Percentiles rank a stretch among this genome's conserved stretches.
phyloP scores from a whole-genome alignment of 179 eudicot species.

The Beta corolliflora region DNA sequence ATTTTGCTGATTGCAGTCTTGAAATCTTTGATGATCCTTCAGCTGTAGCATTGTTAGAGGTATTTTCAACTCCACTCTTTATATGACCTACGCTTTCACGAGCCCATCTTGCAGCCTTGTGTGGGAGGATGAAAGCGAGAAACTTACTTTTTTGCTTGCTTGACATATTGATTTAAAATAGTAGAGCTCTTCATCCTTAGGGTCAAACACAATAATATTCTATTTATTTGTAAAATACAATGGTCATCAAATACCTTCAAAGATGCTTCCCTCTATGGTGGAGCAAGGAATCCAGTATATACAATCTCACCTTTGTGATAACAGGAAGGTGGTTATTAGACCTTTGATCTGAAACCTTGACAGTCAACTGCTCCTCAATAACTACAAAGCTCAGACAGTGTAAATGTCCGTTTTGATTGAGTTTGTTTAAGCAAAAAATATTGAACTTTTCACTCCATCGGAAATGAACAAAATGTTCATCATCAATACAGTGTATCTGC shows the following conservation, averaged over 20 bases:
- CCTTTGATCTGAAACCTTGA: too few relatives aligned
- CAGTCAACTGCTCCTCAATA: too few relatives aligned
- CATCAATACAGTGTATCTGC: too few relatives aligned
- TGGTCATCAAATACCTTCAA: background rate
- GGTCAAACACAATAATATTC: background rate
- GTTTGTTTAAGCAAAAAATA: too few relatives aligned
- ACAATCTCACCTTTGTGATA: too few relatives aligned
- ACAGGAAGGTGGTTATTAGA: too few relatives aligned
- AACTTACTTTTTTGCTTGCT: background rate
- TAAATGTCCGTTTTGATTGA: too few relatives aligned
- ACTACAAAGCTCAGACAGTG: too few relatives aligned
- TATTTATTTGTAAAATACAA: background rate
- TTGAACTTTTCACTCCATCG: too few relatives aligned
- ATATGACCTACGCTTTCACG: background rate
- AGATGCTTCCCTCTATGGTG: background rate
- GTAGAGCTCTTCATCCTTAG: background rate
- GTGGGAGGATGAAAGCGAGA: background rate
- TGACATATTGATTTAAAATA: background rate
- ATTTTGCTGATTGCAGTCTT: conserved; percentile 86
- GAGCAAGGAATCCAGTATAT: background rate
- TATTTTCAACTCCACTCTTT: conserved; percentile 27
- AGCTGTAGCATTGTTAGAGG: conserved; percentile 83
- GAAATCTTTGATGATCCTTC: conserved; percentile 95
- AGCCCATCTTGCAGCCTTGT: background rate
- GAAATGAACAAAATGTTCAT: too few relatives aligned